Conservation (phyloP, 1,139 yeast genomes). For the Candida sp. region DNA sequence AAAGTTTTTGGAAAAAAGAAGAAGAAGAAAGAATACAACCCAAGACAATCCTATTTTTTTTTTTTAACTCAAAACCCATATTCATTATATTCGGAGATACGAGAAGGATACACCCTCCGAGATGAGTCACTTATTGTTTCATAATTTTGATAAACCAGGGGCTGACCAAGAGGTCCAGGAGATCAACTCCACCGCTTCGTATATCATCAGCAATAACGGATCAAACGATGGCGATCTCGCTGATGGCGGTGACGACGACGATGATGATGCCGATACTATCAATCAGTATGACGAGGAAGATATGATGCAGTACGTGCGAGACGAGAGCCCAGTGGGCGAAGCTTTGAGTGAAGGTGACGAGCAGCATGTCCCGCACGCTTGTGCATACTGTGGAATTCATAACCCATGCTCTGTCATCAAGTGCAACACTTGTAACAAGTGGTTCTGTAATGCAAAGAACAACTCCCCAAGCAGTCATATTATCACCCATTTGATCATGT, state of each 20-base stretch:
- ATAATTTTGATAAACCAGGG: conserved; percentile 14
- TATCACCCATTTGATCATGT: conserved; percentile 81
- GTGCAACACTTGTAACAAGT: conserved; percentile 78
- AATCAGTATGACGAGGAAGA: conserved; percentile 5
- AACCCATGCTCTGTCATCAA: conserved; percentile 69
- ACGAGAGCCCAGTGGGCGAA: neutral
- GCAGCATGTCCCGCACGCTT: conserved; percentile 37
- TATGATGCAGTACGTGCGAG: neutral
- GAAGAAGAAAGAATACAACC: neutral
- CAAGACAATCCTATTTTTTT: conserved; percentile 1
- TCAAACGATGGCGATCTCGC: conserved; percentile 1
- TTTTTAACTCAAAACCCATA: neutral
- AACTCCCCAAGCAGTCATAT: conserved; percentile 77
- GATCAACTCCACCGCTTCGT: conserved; percentile 8
- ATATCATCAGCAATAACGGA: conserved; percentile 4
- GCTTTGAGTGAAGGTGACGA: conserved; percentile 6
- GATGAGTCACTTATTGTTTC: conserved; percentile 31
- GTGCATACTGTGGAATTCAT: conserved; percentile 82
- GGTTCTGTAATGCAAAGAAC: conserved; percentile 90
- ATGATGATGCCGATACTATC: conserved; percentile 9
- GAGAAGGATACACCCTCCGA: neutral
- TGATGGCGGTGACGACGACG: conserved; percentile 6
- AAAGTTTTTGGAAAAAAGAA: neutral
- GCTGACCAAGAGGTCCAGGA: conserved; percentile 14
- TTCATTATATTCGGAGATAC: neutral